Conservation (phyloP, 164 flowering plant genomes). For the Platanus orientalis region DNA sequence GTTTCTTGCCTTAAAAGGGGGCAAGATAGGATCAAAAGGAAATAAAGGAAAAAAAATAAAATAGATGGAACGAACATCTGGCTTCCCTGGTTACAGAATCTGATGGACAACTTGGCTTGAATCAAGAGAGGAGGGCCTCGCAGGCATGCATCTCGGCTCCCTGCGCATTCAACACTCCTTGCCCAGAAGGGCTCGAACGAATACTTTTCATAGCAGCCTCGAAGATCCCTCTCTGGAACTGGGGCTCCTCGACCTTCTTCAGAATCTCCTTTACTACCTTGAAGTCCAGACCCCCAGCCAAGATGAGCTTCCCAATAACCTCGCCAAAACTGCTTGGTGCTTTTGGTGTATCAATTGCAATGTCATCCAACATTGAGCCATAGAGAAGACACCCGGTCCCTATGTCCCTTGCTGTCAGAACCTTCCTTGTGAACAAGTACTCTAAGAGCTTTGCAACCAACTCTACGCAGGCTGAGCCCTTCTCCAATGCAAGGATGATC, state of each 20-base stretch:
- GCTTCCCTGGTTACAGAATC: constrained; percentile 17
- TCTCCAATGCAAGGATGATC: constrained; percentile 61
- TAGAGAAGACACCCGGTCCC: constrained; percentile 62
- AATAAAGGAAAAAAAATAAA: neutral
- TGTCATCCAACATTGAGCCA: constrained; percentile 64
- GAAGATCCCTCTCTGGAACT: constrained; percentile 41
- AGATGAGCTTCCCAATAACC: constrained; percentile 53
- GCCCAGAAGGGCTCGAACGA: constrained; percentile 36
- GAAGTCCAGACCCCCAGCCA: constrained; percentile 54
- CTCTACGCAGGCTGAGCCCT: constrained; percentile 63
- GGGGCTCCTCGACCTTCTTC: constrained; percentile 53
- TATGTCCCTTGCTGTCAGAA: constrained; percentile 47
- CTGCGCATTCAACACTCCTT: constrained; percentile 48
- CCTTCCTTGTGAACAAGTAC: constrained; percentile 45
- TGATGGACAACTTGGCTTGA: neutral
- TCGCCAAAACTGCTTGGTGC: constrained; percentile 83
- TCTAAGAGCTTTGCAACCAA: constrained; percentile 57
- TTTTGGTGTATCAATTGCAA: constrained; percentile 81
- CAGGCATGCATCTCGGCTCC: constrained; percentile 58
- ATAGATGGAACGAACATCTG: neutral
- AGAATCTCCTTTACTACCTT: constrained; percentile 56
- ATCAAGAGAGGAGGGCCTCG: constrained; percentile 37
- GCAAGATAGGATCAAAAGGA: too few relatives aligned
- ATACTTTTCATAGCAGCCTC: constrained; percentile 40
- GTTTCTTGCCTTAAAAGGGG: constrained; percentile 19